Evolutionary conservation across 306 rosid genomes (phyloP), one percentile per base, ranked within the genome.

Genomic region (Lotus japonicus): DNA sequence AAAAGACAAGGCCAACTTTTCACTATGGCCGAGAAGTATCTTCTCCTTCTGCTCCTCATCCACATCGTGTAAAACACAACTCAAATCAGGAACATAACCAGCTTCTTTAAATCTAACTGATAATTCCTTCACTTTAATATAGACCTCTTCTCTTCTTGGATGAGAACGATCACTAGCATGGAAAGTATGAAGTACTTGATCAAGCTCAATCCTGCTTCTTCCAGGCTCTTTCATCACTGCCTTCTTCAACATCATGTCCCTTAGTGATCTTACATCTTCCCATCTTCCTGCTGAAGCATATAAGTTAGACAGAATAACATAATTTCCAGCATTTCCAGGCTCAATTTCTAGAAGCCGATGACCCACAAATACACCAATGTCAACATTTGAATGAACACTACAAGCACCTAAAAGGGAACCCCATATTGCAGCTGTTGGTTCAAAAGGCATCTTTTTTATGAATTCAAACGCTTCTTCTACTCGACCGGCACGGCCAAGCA

Each of bases 1-100:
- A 71, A 90, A 90, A 56, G 87, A 84, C 86, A 88, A 63, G 19
- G 96, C 97, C 67, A 90, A 67, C 71, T 90, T 94, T 64, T 94
- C 97, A 49, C 96, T 88, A 63, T 91, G 98, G 69, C 88, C 83
- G 49, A 84, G 72, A 67, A 92, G 91, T 62, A 84, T 77, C 86
- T 84, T 86, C 85, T 89, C 98, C 80, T 90, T 92, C 79, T 85
- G 92, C 77, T 92, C 98, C 8, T 89, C 98, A 55, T 89, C 97
- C 72, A 89, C 97, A 23, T 88, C 97, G 71, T 80, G 84, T 31
- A 89, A 76, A 60, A 84, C 97, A 74, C 94, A 89, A 43, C 91
- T 87, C 88, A 86, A 82, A 70, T 86, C 84, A 28, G 95, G 97
- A 83, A 80, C 71, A 68, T 90, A 88, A 39, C 94, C 97, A 23